A percentile compares a stretch with the other conserved stretches of the same genome.
Evolutionary conservation across 2,329 filamentous ascomycete species (phyloP).

Genomic region (Colletotrichum horii): DNA sequence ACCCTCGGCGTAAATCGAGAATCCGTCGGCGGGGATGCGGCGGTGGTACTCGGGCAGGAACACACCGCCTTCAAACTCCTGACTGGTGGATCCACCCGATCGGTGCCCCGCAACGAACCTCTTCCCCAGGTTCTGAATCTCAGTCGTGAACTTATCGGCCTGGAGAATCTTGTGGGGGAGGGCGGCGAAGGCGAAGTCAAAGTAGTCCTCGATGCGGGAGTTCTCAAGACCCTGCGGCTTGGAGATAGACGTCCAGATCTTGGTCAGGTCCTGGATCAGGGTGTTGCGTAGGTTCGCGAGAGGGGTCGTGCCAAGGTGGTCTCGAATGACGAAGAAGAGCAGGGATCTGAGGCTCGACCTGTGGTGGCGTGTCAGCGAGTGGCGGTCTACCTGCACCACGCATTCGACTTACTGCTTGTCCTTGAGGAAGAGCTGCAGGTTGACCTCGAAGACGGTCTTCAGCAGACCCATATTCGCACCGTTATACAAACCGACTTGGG

Average conservation of each 20-base stretch:
- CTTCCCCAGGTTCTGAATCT: conserved; percentile 79
- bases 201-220: conserved; percentile 94
- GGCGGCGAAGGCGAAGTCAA: conserved; percentile 96
- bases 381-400: neutral
- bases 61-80: conserved; percentile 78
- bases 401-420: conserved; percentile 76
- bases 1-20: conserved; percentile 89
- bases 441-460: conserved; percentile 99
- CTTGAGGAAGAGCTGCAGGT: conserved; percentile 94
- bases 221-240: conserved; percentile 89
- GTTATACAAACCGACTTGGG: conserved; percentile 97
- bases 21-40: conserved; percentile 95
- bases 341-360: conserved; percentile 89
- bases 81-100: conserved; percentile 66
- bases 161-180: conserved; percentile 97
- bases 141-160: conserved; percentile 84
- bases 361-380: conserved; percentile 20
- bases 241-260: conserved; percentile 91
- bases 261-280: conserved; percentile 84
- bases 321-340: conserved; percentile 97
- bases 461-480: conserved; percentile 98
- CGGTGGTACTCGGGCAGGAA: conserved; percentile 95
- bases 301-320: conserved; percentile 92
- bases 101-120: conserved; percentile 85
- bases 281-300: conserved; percentile 90